Evolutionary conservation across 2,329 filamentous ascomycete species (phyloP).

Genomic region (Phialocephala subalpina): DNA sequence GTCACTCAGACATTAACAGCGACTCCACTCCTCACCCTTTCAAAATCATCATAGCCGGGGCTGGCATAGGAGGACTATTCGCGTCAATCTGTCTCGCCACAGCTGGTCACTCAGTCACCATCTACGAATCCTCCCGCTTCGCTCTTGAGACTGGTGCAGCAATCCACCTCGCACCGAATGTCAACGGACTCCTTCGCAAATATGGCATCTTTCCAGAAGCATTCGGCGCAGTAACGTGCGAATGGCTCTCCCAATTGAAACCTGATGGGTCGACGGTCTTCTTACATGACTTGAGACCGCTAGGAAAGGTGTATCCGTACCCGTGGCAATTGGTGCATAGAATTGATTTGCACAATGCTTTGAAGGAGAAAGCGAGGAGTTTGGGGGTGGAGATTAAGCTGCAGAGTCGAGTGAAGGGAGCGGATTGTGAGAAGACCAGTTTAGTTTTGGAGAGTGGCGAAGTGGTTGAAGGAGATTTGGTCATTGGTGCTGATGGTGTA

Average conservation of each 20-base stretch:
- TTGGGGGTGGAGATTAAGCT: neutral
- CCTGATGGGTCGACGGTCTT: neutral
- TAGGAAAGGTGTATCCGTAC: neutral
- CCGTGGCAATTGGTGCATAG: neutral
- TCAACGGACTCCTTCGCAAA: too few relatives aligned
- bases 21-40: too few relatives aligned
- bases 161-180: too few relatives aligned
- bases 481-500: neutral
- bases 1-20: too few relatives aligned
- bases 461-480: neutral
- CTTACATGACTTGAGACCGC: neutral
- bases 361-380: neutral
- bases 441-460: neutral
- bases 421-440: neutral
- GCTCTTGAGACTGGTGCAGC: too few relatives aligned
- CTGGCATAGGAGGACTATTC: too few relatives aligned
- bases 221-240: neutral
- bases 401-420: neutral
- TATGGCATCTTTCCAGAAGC: neutral
- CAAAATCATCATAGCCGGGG: too few relatives aligned
- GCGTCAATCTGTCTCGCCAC: too few relatives aligned
- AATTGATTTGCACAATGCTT: neutral
- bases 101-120: too few relatives aligned
- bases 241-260: neutral
- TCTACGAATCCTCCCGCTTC: too few relatives aligned